These are phyloP conservation scores for Plasmopara muralis DNA, from an alignment of 352 stramenopile species.

Conservation along the genomic window DNA sequence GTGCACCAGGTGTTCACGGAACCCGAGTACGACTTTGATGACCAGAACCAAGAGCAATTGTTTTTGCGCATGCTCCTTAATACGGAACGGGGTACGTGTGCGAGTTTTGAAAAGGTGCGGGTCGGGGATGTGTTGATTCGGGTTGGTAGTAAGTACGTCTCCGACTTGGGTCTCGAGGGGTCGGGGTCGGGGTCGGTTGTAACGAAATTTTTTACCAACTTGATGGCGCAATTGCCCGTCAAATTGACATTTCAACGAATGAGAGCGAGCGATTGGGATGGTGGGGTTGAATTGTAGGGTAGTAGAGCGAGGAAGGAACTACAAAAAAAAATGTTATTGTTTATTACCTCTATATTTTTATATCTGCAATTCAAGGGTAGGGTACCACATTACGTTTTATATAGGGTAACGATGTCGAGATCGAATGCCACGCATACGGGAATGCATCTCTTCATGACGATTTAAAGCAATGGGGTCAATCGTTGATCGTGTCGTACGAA, in stretches of 20 bases:
- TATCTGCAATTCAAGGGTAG: not conserved
- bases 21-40: slow-evolving; percentile 33
- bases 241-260: slow-evolving; percentile 66
- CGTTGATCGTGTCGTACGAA: slow-evolving; percentile 36
- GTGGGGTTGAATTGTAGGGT: slow-evolving; percentile 54
- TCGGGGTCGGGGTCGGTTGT: slow-evolving; percentile 43
- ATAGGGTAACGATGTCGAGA: slow-evolving; percentile 20
- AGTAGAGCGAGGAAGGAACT: not conserved
- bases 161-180: slow-evolving; percentile 53
- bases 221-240: slow-evolving; percentile 47
- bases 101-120: slow-evolving; percentile 51
- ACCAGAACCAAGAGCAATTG: slow-evolving; percentile 35
- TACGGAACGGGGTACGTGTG: slow-evolving; percentile 61
- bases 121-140: slow-evolving; percentile 62
- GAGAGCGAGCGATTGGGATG: slow-evolving; percentile 55
- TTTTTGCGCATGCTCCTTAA: slow-evolving; percentile 72
- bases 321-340: not conserved
- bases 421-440: slow-evolving; percentile 33
- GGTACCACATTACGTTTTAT: not conserved
- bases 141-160: slow-evolving; percentile 48
- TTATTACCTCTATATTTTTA: not conserved
- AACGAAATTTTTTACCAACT: slow-evolving; percentile 63
- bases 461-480: slow-evolving; percentile 33
- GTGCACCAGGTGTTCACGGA: slow-evolving; percentile 63
- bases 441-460: slow-evolving; percentile 36